A percentile compares a stretch with the other conserved stretches of the same genome.
phyloP scores from a whole-genome alignment of 73 alveolate genomes.

The Paramecium biaurelia region DNA sequence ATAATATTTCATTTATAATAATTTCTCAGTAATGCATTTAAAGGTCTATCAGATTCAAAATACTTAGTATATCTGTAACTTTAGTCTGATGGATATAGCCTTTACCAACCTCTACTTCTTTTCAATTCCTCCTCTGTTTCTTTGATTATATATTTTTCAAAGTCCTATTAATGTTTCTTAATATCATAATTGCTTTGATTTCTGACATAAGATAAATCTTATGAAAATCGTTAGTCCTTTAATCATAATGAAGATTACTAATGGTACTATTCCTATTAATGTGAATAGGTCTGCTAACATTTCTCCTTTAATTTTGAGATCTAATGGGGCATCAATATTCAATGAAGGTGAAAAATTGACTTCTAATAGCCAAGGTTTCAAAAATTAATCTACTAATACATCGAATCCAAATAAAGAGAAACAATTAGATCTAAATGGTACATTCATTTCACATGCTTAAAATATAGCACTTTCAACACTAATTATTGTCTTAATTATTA shows the following conservation, averaged over 20 bases:
- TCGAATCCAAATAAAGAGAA: conserved; percentile 93
- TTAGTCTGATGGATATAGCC: conserved; percentile 69
- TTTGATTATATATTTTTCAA: conserved; percentile 55
- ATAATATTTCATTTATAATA: conserved; percentile 18
- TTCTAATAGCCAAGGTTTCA: conserved; percentile 92
- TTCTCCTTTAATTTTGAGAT: conserved; percentile 85
- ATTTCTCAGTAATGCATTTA: conserved; percentile 63
- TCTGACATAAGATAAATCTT: conserved; percentile 16
- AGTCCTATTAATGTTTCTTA: conserved; percentile 28
- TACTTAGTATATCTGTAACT: conserved; percentile 71
- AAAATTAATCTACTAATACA: conserved; percentile 81
- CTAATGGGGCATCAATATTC: conserved; percentile 86
- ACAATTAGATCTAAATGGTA: conserved; percentile 79
- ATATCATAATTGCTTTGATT: not conserved
- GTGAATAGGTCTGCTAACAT: conserved; percentile 87
- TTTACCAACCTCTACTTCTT: not conserved
- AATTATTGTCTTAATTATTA: conserved; percentile 83
- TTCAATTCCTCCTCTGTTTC: conserved; percentile 71
- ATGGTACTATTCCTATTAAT: conserved; percentile 83
- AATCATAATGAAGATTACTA: conserved; percentile 30
- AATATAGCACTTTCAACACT: conserved; percentile 76
- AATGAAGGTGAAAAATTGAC: conserved; percentile 88
- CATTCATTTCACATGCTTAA: conserved; percentile 79
- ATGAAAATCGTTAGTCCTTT: conserved; percentile 49
- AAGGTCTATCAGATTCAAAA: conserved; percentile 82